These are phyloP conservation scores for Syzygium malaccense DNA, from an alignment of 441 rosid genomes.

Conservation along the genomic window DNA sequence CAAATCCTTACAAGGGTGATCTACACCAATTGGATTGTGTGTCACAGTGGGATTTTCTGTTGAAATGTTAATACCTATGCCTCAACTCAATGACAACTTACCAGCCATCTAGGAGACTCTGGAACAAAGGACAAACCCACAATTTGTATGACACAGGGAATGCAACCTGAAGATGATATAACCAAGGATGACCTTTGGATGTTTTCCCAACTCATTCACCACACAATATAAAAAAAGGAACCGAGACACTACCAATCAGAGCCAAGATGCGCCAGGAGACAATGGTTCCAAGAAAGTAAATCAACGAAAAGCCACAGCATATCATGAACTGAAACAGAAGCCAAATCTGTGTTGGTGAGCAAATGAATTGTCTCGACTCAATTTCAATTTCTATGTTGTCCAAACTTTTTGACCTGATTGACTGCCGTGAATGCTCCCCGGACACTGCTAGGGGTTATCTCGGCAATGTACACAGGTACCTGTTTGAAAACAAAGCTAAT, in stretches of 20 bases:
- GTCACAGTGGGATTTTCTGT: not conserved
- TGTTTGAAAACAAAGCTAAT: not conserved
- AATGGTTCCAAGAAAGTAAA: conserved; percentile 35
- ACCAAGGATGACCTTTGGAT: not conserved
- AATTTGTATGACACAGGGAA: conserved; percentile 32
- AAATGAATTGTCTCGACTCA: not conserved
- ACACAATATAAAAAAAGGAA: not conserved
- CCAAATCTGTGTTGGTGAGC: not conserved
- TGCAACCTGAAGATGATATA: conserved; percentile 18
- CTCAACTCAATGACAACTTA: conserved; percentile 1
- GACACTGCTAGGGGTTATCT: conserved; percentile 12
- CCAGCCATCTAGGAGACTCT: conserved; percentile 75
- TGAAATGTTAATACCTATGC: not conserved
- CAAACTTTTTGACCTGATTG: not conserved
- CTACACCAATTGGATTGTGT: not conserved
- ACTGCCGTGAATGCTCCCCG: conserved; percentile 13
- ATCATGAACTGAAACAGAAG: conserved; percentile 31
- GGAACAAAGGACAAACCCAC: conserved; percentile 48
- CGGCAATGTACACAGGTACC: conserved; percentile 32
- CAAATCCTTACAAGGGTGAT: not conserved
- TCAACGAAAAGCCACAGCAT: conserved; percentile 32
- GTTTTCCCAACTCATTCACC: not conserved
- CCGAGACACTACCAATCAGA: conserved; percentile 25
- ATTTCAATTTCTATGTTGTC: not conserved
- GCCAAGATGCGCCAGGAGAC: conserved; percentile 59